phyloP scores from a whole-genome alignment of 2,329 filamentous ascomycete species.

The Pseudogymnoascus sp. region DNA sequence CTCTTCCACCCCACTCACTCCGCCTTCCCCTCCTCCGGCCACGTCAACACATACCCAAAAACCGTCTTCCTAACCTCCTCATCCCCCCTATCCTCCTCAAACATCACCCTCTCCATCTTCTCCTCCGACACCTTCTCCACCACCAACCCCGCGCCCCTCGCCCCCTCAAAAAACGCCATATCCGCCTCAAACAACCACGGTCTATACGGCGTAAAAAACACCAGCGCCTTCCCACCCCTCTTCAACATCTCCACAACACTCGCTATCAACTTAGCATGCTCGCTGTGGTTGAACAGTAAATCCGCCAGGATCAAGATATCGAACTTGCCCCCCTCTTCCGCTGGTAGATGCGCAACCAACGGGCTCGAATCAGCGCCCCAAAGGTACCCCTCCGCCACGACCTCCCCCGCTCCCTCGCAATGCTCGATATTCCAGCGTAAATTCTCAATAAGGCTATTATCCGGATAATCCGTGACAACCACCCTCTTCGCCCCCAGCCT shows the following conservation, averaged over 20 bases:
- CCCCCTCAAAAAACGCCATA: constrained; percentile 77
- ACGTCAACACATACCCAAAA: constrained; percentile 30
- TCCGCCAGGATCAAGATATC: constrained; percentile 84
- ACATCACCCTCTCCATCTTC: constrained; percentile 79
- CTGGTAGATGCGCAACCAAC: constrained; percentile 52
- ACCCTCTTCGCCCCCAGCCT: constrained; percentile 63
- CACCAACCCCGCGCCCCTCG: constrained; percentile 60
- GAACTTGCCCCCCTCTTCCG: constrained; percentile 44
- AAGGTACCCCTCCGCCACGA: constrained; percentile 66
- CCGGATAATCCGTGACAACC: constrained; percentile 85
- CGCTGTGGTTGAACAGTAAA: constrained; percentile 83
- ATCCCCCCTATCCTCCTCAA: constrained; percentile 83
- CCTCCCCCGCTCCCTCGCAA: constrained; percentile 27
- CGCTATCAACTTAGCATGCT: constrained; percentile 71
- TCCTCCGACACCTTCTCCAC: constrained; percentile 78
- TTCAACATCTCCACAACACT: constrained; percentile 64
- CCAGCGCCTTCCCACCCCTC: constrained; percentile 50
- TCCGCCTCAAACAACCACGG: constrained; percentile 86
- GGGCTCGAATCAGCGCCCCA: constrained; percentile 66
- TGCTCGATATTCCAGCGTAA: constrained; percentile 66
- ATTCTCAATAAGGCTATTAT: constrained; percentile 74
- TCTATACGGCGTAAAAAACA: constrained; percentile 92
- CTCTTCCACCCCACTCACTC: background rate
- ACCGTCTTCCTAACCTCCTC: constrained; percentile 75
- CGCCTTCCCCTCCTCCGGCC: constrained; percentile 17